Percentiles rank a stretch among this genome's conserved stretches.
phyloP scores from a whole-genome alignment of 192 early-diverging fungal species.

The Funneliformis mosseae region DNA sequence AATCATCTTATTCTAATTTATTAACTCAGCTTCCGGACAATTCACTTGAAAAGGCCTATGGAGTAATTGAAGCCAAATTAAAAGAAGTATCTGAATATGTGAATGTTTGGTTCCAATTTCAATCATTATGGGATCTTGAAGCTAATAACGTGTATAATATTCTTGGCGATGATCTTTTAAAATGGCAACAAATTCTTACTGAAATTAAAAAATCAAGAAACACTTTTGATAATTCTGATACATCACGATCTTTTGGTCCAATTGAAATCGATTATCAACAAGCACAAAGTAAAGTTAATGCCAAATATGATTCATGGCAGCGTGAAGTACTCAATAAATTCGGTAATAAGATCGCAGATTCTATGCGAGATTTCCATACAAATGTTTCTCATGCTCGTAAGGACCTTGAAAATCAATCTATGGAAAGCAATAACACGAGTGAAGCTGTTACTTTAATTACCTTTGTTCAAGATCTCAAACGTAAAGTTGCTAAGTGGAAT shows the following conservation, averaged over 20 bases:
- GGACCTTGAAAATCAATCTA: conserved; percentile 87
- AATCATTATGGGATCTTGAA: conserved; percentile 98
- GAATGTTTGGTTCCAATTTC: conserved; percentile 95
- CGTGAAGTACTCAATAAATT: conserved; percentile 92
- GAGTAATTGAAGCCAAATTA: conserved; percentile 78
- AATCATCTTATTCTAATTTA: conserved; percentile 68
- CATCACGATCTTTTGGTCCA: conserved; percentile 82
- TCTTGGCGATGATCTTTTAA: conserved; percentile 84
- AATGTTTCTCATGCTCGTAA: conserved; percentile 74
- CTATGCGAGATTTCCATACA: conserved; percentile 82
- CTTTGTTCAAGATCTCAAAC: conserved; percentile 93
- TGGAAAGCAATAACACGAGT: conserved; percentile 81
- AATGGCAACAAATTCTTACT: conserved; percentile 92
- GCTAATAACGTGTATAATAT: conserved; percentile 76
- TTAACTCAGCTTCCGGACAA: conserved; percentile 71
- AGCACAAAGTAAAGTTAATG: conserved; percentile 98
- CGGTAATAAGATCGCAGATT: conserved; percentile 73
- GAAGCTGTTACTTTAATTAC: conserved; percentile 94
- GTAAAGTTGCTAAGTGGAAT: conserved; percentile 76
- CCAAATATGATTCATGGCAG: conserved; percentile 98
- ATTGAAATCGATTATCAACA: conserved; percentile 93
- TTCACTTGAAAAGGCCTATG: conserved; percentile 78
- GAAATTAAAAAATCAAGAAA: conserved; percentile 93
- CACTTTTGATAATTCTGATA: conserved; percentile 97
- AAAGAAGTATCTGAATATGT: conserved; percentile 82